phyloP scores from a whole-genome alignment of 2,329 filamentous ascomycete genomes.

The Neopestalotiopsis sp. region DNA sequence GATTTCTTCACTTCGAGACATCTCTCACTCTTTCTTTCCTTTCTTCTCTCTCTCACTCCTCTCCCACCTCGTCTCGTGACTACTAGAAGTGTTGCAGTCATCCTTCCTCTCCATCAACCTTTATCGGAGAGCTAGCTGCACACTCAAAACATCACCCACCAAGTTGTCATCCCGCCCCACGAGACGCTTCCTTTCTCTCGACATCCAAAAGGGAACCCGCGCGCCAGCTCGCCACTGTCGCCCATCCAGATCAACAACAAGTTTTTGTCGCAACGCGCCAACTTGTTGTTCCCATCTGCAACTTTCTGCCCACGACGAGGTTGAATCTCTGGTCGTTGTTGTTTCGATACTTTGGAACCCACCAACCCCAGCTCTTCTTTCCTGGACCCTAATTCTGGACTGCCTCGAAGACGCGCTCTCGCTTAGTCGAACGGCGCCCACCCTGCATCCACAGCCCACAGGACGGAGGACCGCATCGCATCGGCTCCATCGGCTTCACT shows the following conservation, averaged over 20 bases:
- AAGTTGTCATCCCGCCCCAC: constrained; percentile 29
- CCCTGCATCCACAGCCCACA: constrained; percentile 26
- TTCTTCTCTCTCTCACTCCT: constrained; percentile 38
- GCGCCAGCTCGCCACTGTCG: constrained; percentile 17
- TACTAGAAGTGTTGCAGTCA: constrained; percentile 37
- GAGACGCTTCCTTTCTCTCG: constrained; percentile 23
- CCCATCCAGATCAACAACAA: constrained; percentile 34
- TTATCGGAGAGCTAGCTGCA: constrained; percentile 28
- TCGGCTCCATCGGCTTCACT: constrained; percentile 29
- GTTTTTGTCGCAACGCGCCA: constrained; percentile 34
- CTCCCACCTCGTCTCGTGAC: constrained; percentile 35
- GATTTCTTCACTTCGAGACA: constrained; percentile 46
- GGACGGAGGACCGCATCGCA: constrained; percentile 31
- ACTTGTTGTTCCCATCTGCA: constrained; percentile 36
- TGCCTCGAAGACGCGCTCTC: constrained; percentile 21
- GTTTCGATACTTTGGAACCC: constrained; percentile 44
- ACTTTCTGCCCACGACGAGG: constrained; percentile 33
- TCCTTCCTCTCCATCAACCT: constrained; percentile 25
- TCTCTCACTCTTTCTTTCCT: constrained; percentile 43
- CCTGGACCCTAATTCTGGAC: constrained; percentile 39
- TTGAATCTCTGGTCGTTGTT: constrained; percentile 36
- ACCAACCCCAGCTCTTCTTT: constrained; percentile 21
- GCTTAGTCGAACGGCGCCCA: constrained; percentile 8
- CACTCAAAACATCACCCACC: constrained; percentile 29
- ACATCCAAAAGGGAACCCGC: constrained; percentile 4